phyloP scores from a whole-genome alignment of 257 asterid species.

The Scutellaria baicalensis region DNA sequence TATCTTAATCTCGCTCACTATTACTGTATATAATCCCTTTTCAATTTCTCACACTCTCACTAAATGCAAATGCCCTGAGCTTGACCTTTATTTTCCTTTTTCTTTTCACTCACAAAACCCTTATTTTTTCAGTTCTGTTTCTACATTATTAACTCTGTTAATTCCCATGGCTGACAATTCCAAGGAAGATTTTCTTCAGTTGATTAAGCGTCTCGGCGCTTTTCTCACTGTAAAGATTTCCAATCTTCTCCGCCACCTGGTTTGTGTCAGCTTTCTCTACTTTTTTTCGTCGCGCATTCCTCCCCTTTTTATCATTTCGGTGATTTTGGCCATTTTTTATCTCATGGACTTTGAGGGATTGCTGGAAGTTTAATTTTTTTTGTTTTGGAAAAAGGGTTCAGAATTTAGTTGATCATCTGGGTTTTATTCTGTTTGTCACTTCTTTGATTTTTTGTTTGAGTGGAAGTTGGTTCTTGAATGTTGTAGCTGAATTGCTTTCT shows the following conservation, averaged over 20 bases:
- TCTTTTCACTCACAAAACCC: neutral
- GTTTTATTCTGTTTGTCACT: neutral
- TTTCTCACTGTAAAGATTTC: slow-evolving; percentile 65
- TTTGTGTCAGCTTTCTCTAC: slow-evolving; percentile 3
- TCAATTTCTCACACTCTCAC: neutral
- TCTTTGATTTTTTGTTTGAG: neutral
- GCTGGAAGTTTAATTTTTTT: neutral
- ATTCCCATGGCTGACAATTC: slow-evolving; percentile 64
- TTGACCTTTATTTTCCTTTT: neutral
- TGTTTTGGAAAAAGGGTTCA: neutral
- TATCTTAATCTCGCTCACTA: too few relatives aligned
- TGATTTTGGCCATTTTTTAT: neutral
- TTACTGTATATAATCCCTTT: neutral
- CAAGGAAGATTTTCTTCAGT: slow-evolving; percentile 64
- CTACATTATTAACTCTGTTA: neutral
- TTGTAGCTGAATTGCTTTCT: neutral
- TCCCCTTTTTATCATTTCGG: neutral
- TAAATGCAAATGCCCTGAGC: neutral
- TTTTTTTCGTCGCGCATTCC: neutral
- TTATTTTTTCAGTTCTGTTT: neutral
- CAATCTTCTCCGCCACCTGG: slow-evolving; percentile 58
- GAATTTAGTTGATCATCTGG: neutral
- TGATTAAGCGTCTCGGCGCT: slow-evolving; percentile 73
- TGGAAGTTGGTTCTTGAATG: neutral
- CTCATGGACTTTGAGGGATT: neutral